Conservation (phyloP, 345 rosid genomes). For the Pseudoturritis turrita region DNA sequence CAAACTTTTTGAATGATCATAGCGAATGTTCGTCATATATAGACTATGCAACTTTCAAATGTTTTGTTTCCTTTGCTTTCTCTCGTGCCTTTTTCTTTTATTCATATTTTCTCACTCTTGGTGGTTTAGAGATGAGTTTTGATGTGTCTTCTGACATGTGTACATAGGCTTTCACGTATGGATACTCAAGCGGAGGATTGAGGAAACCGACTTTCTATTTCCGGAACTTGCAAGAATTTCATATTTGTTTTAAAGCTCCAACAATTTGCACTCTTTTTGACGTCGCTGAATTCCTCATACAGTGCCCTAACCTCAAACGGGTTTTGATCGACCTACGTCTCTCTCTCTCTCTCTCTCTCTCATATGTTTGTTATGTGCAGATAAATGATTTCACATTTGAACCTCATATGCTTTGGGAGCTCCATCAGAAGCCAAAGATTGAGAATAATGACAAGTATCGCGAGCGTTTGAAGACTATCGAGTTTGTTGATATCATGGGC, state of each 20-base stretch:
- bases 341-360: not conserved
- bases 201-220: not conserved
- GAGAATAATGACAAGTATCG: no score
- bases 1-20: no score
- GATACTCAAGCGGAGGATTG: not conserved
- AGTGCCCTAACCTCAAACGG: not conserved
- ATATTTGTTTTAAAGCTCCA: not conserved
- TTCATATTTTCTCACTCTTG: no score
- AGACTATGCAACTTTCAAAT: no score
- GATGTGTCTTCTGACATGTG: not conserved
- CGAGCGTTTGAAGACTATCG: no score
- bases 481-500: not conserved
- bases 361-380: not conserved
- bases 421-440: not conserved
- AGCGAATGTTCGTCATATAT: no score
- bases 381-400: slow-evolving; percentile 1
- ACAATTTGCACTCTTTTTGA: slow-evolving; percentile 5
- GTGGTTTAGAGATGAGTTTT: not conserved
- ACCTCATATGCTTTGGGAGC: not conserved
- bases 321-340: slow-evolving; percentile 1
- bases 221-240: not conserved
- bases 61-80: no score
- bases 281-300: not conserved
- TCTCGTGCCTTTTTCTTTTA: no score
- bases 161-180: not conserved